A percentile compares a stretch with the other conserved stretches of the same genome.
Evolutionary conservation across 495 filamentous ascomycete species (phyloP).

Genomic region (Tuber borchii): DNA sequence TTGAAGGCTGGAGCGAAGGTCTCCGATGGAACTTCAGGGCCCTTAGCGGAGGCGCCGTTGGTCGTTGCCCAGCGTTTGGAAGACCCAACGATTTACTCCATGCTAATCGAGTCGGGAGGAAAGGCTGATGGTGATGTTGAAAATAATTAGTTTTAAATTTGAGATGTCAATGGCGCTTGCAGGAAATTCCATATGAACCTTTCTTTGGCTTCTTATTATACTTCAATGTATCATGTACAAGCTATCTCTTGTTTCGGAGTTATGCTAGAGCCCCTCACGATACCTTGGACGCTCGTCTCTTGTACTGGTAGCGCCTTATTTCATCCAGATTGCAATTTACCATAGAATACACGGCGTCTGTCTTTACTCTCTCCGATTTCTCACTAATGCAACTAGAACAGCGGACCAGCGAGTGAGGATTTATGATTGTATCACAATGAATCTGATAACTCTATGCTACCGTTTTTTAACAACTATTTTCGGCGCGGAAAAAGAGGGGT

Average conservation of each 20-base stretch:
- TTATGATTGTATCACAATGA: not conserved
- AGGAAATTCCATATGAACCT: not conserved
- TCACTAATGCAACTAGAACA: not conserved
- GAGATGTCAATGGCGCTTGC: not conserved
- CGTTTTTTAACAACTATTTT: constrained; percentile 12
- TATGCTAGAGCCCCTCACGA: not conserved
- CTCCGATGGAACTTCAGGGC: not conserved
- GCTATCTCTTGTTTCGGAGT: not conserved
- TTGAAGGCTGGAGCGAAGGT: not conserved
- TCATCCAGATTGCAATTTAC: not conserved
- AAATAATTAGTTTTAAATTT: not conserved
- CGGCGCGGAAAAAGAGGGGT: constrained; percentile 39
- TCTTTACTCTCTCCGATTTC: not conserved
- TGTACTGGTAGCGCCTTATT: not conserved
- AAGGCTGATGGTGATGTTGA: not conserved
- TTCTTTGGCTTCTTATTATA: not conserved
- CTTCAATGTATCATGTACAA: not conserved
- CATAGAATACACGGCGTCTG: not conserved
- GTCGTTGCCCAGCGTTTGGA: not conserved
- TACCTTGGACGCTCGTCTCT: not conserved
- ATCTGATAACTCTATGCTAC: constrained; percentile 1
- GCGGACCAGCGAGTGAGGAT: not conserved
- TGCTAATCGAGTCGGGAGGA: not conserved
- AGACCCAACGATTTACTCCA: not conserved
- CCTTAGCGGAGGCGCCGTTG: not conserved